Base-by-base conservation (phyloP, 176 grass and related monocot species). In the Oryza glaberrima region DNA sequence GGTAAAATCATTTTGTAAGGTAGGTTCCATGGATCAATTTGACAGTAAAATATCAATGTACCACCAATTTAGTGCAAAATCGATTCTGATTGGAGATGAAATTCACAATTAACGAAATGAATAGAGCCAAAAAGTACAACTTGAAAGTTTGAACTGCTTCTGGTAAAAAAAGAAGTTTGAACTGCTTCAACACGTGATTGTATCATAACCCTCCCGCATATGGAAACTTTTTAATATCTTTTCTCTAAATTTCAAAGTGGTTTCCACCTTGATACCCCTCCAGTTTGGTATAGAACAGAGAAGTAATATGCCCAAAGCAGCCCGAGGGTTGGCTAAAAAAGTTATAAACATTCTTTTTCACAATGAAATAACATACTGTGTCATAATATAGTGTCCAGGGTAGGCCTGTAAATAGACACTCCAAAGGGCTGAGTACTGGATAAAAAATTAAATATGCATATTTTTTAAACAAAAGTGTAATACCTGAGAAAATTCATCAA, bases 401-500 rank as follows among this genome's bases (percentile, higher is more conserved):
- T 56, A 56, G 51, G 51, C 16, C 51, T 19, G 51, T 56, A 56
- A 19, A 54, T 54, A 54, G 51, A 54, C 19, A 16, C 19, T 19
- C 51, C 6, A 16, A 54, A 56, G 51, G 16, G 16, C 51, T 56
- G 16, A 56, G 14, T 5, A 56, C 51, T 56, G 51, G 51, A 56
- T 19, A 56, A 52, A 15, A 52, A 52, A 52, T 16, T 52, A 52
- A 52, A 17, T 56, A 16, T 74, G 15, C 7, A 8, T 72, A 54
- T 15, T 49, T 49, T 13, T 15, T 44, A 44, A 82, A 48, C 17
- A 67, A 65, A 84, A 44, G 32, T 56, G 3, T 49, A 54, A 67
- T 93, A 98, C 96, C 93, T 95, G 92, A 82, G 87, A 95, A 82
- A 95, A 90, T 82, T 98, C 96, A 5, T 98, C 91, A 52, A 84